phyloP scores from a whole-genome alignment of 768 basidiomycete genomes.

The Rhodocollybia butyracea region DNA sequence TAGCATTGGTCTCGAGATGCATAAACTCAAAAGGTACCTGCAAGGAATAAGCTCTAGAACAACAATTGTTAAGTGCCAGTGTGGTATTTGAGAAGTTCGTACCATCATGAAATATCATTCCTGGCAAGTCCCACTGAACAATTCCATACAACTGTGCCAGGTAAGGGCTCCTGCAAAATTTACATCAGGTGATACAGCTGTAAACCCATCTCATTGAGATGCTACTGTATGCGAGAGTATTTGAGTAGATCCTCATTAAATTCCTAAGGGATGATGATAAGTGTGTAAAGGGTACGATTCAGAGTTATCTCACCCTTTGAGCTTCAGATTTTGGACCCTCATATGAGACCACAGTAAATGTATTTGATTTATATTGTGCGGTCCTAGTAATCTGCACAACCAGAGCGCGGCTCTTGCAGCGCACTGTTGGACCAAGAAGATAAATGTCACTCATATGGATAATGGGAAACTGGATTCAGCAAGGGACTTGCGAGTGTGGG shows the following conservation, averaged over 20 bases:
- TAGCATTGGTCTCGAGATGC: background rate
- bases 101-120: background rate
- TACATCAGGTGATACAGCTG: background rate
- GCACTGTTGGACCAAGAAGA: too few relatives aligned
- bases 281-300: too few relatives aligned
- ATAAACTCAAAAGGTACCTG: background rate
- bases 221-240: background rate
- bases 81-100: background rate
- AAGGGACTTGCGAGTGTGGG: too few relatives aligned
- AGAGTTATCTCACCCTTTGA: too few relatives aligned
- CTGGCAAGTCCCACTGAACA: background rate
- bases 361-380: too few relatives aligned
- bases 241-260: background rate
- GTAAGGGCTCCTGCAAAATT: background rate
- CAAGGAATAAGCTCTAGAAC: background rate
- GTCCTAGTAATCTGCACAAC: too few relatives aligned
- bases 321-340: too few relatives aligned
- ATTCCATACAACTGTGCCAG: background rate
- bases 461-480: too few relatives aligned
- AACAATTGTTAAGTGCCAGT: background rate
- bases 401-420: too few relatives aligned
- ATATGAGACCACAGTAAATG: too few relatives aligned
- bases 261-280: too few relatives aligned
- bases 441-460: too few relatives aligned
- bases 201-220: background rate